These are phyloP conservation scores for Xylaria sp. DNA, from an alignment of 2,329 filamentous ascomycete genomes.

Conservation along the genomic window DNA sequence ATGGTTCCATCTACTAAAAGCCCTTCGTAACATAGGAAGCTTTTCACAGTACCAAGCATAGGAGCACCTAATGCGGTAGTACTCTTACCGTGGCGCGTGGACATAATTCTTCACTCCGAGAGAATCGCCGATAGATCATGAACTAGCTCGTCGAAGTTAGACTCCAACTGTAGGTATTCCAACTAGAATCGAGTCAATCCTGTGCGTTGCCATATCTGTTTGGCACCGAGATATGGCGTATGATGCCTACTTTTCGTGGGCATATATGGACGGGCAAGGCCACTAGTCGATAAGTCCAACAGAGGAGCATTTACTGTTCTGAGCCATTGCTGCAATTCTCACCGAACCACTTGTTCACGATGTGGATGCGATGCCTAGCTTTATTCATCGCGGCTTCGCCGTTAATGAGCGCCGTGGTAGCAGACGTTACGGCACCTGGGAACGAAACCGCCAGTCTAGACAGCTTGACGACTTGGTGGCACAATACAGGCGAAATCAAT, in stretches of 20 bases:
- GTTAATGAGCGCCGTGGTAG: background rate
- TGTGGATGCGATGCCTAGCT: background rate
- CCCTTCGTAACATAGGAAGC: background rate
- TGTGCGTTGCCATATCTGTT: background rate
- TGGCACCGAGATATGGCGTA: background rate
- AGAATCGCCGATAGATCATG: conserved; percentile 16
- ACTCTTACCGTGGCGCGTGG: background rate
- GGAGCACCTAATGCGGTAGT: background rate
- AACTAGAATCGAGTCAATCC: background rate
- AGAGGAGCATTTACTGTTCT: background rate
- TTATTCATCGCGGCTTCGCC: background rate
- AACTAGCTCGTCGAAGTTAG: background rate
- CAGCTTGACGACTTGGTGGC: conserved; percentile 27
- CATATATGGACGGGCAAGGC: background rate
- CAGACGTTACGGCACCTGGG: conserved; percentile 16
- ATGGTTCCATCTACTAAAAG: too few species aligned
- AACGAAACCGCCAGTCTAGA: conserved; percentile 12
- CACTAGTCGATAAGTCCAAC: background rate
- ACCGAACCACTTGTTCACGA: background rate
- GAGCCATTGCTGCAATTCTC: background rate
- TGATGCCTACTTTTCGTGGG: background rate
- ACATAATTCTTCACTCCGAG: conserved; percentile 5
- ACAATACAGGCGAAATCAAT: conserved; percentile 26
- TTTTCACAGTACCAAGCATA: background rate
- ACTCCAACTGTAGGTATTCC: background rate